Percentiles rank a stretch among this genome's conserved stretches.
Conservation (phyloP, 345 rosid genomes). For the Gossypium turneri region DNA sequence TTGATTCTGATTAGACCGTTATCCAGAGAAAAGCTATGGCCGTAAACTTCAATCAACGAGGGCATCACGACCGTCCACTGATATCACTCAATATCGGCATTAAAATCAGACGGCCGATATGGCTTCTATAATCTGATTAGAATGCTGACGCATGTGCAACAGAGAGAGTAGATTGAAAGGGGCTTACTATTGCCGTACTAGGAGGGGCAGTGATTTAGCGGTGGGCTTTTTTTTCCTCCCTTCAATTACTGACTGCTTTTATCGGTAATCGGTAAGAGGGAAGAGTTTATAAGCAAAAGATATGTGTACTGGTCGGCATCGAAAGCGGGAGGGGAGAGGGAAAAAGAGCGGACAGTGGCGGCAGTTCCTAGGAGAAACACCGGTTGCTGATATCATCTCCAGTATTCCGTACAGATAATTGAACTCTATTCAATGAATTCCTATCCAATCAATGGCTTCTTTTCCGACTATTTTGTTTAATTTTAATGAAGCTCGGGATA, state of each 20-base stretch:
- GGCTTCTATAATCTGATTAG: background rate
- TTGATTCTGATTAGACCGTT: conserved; percentile 28
- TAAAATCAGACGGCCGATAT: conserved; percentile 11
- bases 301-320: conserved; percentile 24
- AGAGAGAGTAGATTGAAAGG: background rate
- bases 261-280: conserved; percentile 29
- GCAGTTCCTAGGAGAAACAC: background rate
- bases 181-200: background rate
- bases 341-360: background rate
- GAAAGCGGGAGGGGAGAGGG: conserved; percentile 11
- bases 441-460: conserved; percentile 9
- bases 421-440: conserved; percentile 3
- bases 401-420: conserved; percentile 4
- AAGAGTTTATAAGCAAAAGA: conserved; percentile 34
- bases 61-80: conserved; percentile 8
- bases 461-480: background rate
- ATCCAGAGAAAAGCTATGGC: background rate
- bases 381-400: conserved; percentile 31
- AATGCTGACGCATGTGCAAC: background rate
- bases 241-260: background rate
- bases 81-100: background rate
- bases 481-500: no score
- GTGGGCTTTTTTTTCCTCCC: background rate
- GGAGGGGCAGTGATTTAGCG: background rate
- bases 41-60: background rate